phyloP scores from a whole-genome alignment of 2,329 filamentous ascomycete species.

The Neocatenulostroma microsporum region DNA sequence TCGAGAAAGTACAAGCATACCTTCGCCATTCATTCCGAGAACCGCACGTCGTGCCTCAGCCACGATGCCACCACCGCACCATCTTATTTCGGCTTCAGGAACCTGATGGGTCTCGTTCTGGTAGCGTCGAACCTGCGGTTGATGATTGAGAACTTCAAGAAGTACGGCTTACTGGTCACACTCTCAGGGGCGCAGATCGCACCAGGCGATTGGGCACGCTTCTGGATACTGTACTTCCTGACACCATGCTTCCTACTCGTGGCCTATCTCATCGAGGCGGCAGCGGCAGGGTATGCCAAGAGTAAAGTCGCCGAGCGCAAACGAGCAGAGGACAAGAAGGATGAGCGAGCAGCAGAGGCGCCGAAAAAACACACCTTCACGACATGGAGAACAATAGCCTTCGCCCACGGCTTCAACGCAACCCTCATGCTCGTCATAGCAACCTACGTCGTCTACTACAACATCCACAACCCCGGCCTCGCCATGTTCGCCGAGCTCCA shows the following conservation, averaged over 20 bases:
- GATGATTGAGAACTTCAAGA: constrained; percentile 94
- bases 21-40: constrained; percentile 69
- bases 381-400: constrained; percentile 73
- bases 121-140: constrained; percentile 89
- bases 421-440: constrained; percentile 72
- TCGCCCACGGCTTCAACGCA: constrained; percentile 71
- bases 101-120: constrained; percentile 88
- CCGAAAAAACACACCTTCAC: constrained; percentile 21
- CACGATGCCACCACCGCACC: constrained; percentile 67
- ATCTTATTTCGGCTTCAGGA: constrained; percentile 88
- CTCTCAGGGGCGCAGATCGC: constrained; percentile 54
- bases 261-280: constrained; percentile 81
- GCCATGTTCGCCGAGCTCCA: constrained; percentile 86
- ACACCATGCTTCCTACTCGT: constrained; percentile 87
- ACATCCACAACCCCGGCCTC: constrained; percentile 87
- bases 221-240: constrained; percentile 63
- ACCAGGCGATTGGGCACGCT: constrained; percentile 22
- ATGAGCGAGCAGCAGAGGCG: constrained; percentile 50
- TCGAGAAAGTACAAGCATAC: constrained; percentile 80
- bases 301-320: constrained; percentile 50
- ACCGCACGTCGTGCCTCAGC: constrained; percentile 72
- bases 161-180: constrained; percentile 94
- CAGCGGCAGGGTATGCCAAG: constrained; percentile 71
- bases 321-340: constrained; percentile 41
- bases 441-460: constrained; percentile 78